A percentile compares a stretch with the other conserved stretches of the same genome.
Conservation (phyloP, 2,329 filamentous ascomycete genomes). For the Phyllosticta ampelicida region DNA sequence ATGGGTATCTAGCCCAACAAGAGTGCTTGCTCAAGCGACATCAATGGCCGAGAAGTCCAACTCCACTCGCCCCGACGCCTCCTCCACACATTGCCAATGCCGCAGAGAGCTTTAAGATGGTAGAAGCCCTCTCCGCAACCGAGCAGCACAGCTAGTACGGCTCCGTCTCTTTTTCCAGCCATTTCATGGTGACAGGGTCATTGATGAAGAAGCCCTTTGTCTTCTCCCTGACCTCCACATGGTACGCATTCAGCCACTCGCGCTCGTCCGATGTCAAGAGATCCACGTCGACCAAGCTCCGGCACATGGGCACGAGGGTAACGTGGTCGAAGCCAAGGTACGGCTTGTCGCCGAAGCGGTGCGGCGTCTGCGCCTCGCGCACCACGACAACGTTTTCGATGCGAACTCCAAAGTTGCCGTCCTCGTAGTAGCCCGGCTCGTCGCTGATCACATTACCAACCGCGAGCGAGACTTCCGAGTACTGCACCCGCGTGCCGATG, state of each 20-base stretch:
- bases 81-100: neutral
- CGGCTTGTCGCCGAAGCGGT: conserved; percentile 86
- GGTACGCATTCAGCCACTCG: conserved; percentile 79
- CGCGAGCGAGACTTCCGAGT: conserved; percentile 77
- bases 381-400: conserved; percentile 96
- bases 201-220: conserved; percentile 65
- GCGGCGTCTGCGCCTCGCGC: conserved; percentile 72
- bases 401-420: conserved; percentile 85
- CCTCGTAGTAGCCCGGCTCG: conserved; percentile 95
- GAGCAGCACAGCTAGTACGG: conserved; percentile 37
- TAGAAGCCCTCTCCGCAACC: neutral
- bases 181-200: conserved; percentile 60
- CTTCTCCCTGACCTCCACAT: conserved; percentile 70
- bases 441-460: conserved; percentile 94
- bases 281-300: conserved; percentile 67
- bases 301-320: conserved; percentile 92
- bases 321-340: conserved; percentile 95
- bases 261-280: conserved; percentile 66
- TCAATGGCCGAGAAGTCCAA: neutral
- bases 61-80: neutral
- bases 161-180: conserved; percentile 80
- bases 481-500: conserved; percentile 84
- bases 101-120: neutral
- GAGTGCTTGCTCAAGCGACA: neutral
- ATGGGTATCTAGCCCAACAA: neutral